Base-by-base conservation (phyloP, 225 moss, liverwort and hornwort species). In the Marchantia paleacea region DNA sequence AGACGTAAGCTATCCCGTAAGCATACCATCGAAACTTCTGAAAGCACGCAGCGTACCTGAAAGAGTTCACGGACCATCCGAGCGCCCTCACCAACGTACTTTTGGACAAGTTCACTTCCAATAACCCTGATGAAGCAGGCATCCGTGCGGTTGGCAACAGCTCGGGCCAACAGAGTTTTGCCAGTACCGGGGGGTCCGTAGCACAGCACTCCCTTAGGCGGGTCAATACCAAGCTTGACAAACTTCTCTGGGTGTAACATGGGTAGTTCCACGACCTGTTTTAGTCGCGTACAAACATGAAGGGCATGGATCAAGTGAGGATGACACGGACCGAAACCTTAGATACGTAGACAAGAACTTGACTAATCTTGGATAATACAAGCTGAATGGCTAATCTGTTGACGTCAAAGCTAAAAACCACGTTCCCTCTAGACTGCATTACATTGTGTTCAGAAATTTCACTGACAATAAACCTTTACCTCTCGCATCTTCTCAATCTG, bases 401-500 rank as follows among this genome's bases (percentile, higher is more conserved):
- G 39, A 39, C 39, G 2, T 39, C 39, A 39, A 39, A 39, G 5
- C 39, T 2, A 39, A 5, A 39, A 39, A 60, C 0, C 60, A 7
- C 12, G 60, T 20, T 60, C 18, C 6, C 7, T 5, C 14, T 57
- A 60, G 62, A 62, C 62, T 62, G 62, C 62, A 19, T 18, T 5
- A 62, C 39, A 39, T 39, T 39, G 39, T 39, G 39, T 39, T 39
- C 39, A 39, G 39, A 39, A 5, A 39, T 39, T 39, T 39, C 39
- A 39, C 39, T 39, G 39, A 39, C 31, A 18, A 19, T 39, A 39
- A 13, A 70, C 31, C 8, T 49, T 75, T 28, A 95, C 97, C 92
- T 97, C 95, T 64, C 97, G 89, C 97, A 97, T 97, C 86, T 97
- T 97, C 55, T 97, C 95, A 52, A 97, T 95, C 82, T 97, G 97